Evolutionary conservation across 768 basidiomycete species (phyloP).

Genomic region (Saitozyma podzolica): DNA sequence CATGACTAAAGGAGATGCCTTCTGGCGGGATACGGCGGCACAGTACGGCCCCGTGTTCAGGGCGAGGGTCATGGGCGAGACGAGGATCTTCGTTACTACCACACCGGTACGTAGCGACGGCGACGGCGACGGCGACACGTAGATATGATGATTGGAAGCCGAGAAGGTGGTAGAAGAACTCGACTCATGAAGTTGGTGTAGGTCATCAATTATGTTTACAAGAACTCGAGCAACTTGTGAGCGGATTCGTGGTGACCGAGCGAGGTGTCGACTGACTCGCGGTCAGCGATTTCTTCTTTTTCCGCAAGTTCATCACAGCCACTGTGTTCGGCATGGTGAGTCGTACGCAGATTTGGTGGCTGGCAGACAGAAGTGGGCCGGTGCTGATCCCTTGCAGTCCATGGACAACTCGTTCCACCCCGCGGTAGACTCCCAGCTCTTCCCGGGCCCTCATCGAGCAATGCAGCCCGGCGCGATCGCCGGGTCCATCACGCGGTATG

Average conservation of each 20-base stretch:
- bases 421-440: constrained; percentile 18
- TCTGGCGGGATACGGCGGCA: constrained; percentile 9
- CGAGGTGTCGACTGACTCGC: background rate
- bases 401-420: constrained; percentile 12
- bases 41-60: constrained; percentile 21
- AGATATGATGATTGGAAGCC: background rate
- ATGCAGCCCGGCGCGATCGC: constrained; percentile 28
- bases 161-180: too few relatives aligned
- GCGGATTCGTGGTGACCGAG: background rate
- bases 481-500: constrained; percentile 15
- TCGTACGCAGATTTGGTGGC: background rate
- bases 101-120: constrained; percentile 3
- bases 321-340: constrained; percentile 25
- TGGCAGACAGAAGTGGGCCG: background rate
- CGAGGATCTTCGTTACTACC: constrained; percentile 16
- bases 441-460: constrained; percentile 16
- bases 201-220: constrained; percentile 28
- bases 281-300: constrained; percentile 17
- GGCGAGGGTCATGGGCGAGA: constrained; percentile 18
- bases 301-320: constrained; percentile 11
- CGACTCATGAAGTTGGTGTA: background rate
- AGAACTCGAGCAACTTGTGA: constrained; percentile 27
- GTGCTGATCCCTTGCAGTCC: constrained; percentile 1
- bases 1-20: constrained; percentile 24
- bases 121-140: background rate